Evolutionary conservation across 805 yeast species (phyloP).

Genomic region (Zygosaccharomyces lentus): DNA sequence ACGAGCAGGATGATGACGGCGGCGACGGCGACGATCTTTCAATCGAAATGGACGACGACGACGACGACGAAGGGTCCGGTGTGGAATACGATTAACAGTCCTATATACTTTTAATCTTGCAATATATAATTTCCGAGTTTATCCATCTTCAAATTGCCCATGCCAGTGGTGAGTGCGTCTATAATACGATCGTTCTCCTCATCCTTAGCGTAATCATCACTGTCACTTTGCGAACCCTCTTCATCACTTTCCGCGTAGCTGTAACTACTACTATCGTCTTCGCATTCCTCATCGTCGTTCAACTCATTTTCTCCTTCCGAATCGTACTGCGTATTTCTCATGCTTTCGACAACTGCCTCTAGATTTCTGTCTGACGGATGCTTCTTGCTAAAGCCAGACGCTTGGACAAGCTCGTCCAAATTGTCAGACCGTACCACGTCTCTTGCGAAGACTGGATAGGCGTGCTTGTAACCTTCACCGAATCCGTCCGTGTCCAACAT

Average conservation of each 20-base stretch:
- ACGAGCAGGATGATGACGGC: slow-evolving; percentile 28
- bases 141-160: slow-evolving; percentile 68
- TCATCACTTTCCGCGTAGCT: slow-evolving; percentile 31
- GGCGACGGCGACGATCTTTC: slow-evolving; percentile 31
- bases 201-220: slow-evolving; percentile 32
- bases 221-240: slow-evolving; percentile 32
- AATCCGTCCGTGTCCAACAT: slow-evolving; percentile 76
- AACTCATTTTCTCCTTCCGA: slow-evolving; percentile 29
- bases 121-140: slow-evolving; percentile 76
- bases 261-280: slow-evolving; percentile 36
- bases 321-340: slow-evolving; percentile 47
- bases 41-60: slow-evolving; percentile 31
- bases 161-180: slow-evolving; percentile 63
- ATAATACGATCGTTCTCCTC: slow-evolving; percentile 60
- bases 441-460: slow-evolving; percentile 73
- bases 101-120: slow-evolving; percentile 35
- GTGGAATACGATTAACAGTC: slow-evolving; percentile 34
- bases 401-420: slow-evolving; percentile 83
- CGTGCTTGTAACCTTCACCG: slow-evolving; percentile 73
- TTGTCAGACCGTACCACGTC: slow-evolving; percentile 66
- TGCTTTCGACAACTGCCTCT: slow-evolving; percentile 67
- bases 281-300: slow-evolving; percentile 55
- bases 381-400: slow-evolving; percentile 74
- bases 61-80: slow-evolving; percentile 37
- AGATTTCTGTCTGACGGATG: slow-evolving; percentile 55